Conservation (phyloP, 441 rosid species). For the Erodium trifolium region DNA sequence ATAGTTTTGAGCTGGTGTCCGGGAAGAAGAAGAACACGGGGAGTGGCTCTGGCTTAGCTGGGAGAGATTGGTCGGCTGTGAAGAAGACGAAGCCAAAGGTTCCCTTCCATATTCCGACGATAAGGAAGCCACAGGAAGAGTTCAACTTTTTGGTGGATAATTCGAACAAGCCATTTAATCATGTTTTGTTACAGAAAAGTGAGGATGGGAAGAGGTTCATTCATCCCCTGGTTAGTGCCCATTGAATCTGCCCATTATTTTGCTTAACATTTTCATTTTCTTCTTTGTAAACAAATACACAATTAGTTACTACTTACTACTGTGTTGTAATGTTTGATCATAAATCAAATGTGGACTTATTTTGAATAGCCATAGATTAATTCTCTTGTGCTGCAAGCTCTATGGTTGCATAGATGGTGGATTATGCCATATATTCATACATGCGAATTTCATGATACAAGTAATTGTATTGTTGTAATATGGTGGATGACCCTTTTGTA, state of each 20-base stretch:
- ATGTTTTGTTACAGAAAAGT: conserved; percentile 66
- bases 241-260: too few relatives aligned
- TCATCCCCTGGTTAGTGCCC: conserved; percentile 81
- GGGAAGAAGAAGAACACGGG: conserved; percentile 2
- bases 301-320: not conserved
- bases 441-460: too few relatives aligned
- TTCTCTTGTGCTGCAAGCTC: too few relatives aligned
- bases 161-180: conserved; percentile 58
- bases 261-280: not conserved
- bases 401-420: too few relatives aligned
- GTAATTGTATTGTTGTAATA: too few relatives aligned
- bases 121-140: conserved; percentile 70
- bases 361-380: not conserved
- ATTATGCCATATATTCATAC: too few relatives aligned
- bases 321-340: not conserved
- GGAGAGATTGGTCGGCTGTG: conserved; percentile 27
- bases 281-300: not conserved
- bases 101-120: conserved; percentile 59
- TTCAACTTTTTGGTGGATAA: conserved; percentile 61
- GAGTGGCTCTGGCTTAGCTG: conserved; percentile 11
- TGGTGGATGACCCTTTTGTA: too few relatives aligned
- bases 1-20: not conserved
- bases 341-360: not conserved
- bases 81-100: conserved; percentile 58
- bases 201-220: conserved; percentile 49